These are phyloP conservation scores for Termitomyces sp. DNA, from an alignment of 768 basidiomycete species.

Conservation along the genomic window DNA sequence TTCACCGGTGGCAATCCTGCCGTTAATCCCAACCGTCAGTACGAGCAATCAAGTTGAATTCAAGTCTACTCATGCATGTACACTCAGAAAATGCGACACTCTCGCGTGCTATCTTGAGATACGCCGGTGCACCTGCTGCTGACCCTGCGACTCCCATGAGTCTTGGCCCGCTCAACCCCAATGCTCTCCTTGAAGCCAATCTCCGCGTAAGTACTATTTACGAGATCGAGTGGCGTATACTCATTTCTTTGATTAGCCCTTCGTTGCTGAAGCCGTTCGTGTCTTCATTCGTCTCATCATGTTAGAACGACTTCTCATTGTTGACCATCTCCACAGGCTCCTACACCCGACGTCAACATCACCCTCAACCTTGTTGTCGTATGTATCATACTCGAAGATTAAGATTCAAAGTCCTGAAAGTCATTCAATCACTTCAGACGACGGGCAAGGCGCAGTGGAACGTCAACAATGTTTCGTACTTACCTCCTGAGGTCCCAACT, in stretches of 20 bases:
- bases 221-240: background rate
- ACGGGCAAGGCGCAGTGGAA: constrained; percentile 27
- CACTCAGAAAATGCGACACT: constrained; percentile 27
- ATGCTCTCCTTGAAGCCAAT: constrained; percentile 27
- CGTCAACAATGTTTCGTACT: constrained; percentile 32
- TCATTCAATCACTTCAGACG: constrained; percentile 9
- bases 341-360: constrained; percentile 25
- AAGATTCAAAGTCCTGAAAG: background rate
- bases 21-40: constrained; percentile 23
- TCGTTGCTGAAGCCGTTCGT: constrained; percentile 7
- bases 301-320: background rate
- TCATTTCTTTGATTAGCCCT: background rate
- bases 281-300: background rate
- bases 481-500: constrained; percentile 28
- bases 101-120: constrained; percentile 35
- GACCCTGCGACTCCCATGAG: constrained; percentile 29
- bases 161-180: constrained; percentile 20
- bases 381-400: background rate
- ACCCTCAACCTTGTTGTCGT: constrained; percentile 25
- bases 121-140: constrained; percentile 28
- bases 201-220: constrained; percentile 6
- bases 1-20: constrained; percentile 24
- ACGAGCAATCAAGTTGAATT: background rate
- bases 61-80: background rate
- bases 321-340: constrained; percentile 13